Base-by-base conservation (phyloP, 2,329 filamentous ascomycete species). In the Colletotrichum viniferum region DNA sequence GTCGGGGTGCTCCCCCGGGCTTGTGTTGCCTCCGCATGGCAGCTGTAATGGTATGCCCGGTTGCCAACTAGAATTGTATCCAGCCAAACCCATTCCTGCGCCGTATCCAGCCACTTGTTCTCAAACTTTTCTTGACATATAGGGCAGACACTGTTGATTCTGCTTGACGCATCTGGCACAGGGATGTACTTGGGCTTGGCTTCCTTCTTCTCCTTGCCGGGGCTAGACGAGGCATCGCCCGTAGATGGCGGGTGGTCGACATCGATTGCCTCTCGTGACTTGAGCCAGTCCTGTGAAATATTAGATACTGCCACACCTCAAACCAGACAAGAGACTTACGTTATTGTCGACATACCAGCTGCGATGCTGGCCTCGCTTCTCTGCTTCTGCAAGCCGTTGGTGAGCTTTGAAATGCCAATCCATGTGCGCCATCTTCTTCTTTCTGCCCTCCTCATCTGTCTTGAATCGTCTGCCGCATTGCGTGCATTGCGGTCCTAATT, bases 331-430 rank as follows among this genome's bases (percentile, higher is more conserved):
- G 43, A 26, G 43, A 82, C 92, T 86, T 89, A 95, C 94, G 86
- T 93, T 89, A 86, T 98, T 95, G 81, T 97, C 95, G 64, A 98
- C 93, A 82, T 98, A 98, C 95, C 96, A 98, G 84, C 95, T 97
- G 38, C 97, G 93, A 81, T 97, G 96, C 79, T 97, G 94, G 36
- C 95, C 96, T 76, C 95, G 91, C 82, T 95, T 96, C 81, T 95
- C 93, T 16, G 94, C 93, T 79, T 98, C 96, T 4, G 93, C 92
- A 85, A 97, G 95, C 61, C 96, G 93, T 81, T 96, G 94, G 81
- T 98, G 96, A 28, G 96, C 96, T 72, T 94, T 93, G 86, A 99
- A 99, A 84, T 99, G 97, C 97, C 97, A 99, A 85, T 99, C 97
- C 88, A 99, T 93, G 82, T 99, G 97, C 4, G 94, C 92, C 28